Evolutionary conservation across 371 early-diverging fungal genomes (phyloP).

Genomic region (Mucor velutinosus): DNA sequence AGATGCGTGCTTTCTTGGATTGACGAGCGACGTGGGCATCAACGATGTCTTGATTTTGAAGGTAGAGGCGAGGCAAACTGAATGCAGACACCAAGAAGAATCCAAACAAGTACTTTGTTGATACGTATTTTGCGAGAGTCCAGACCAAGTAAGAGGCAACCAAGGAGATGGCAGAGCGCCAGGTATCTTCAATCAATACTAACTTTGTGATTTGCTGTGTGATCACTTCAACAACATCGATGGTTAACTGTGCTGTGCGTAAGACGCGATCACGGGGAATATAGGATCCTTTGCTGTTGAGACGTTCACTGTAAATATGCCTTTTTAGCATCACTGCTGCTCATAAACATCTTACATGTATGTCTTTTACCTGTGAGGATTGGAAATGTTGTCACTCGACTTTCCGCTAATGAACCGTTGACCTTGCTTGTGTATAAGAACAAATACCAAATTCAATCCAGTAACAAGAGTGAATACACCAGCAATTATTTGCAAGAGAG

Average conservation of each 20-base stretch:
- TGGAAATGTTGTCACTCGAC: slow-evolving; percentile 36
- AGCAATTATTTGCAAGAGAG: slow-evolving; percentile 55
- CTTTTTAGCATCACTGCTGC: neutral
- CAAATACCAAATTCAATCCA: slow-evolving; percentile 56
- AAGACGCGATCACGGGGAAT: slow-evolving; percentile 46
- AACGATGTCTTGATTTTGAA: slow-evolving; percentile 54
- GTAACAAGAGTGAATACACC: slow-evolving; percentile 53
- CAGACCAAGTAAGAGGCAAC: slow-evolving; percentile 53
- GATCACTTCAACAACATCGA: slow-evolving; percentile 52
- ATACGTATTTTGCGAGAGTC: slow-evolving; percentile 59
- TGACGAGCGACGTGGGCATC: slow-evolving; percentile 54
- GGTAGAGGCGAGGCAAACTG: slow-evolving; percentile 54
- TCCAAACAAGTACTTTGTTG: slow-evolving; percentile 57
- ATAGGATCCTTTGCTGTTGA: slow-evolving; percentile 30
- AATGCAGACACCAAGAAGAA: slow-evolving; percentile 51
- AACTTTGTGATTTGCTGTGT: slow-evolving; percentile 53
- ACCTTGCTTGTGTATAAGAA: slow-evolving; percentile 52
- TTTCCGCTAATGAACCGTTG: slow-evolving; percentile 44
- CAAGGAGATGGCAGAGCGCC: slow-evolving; percentile 50
- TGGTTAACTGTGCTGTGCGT: slow-evolving; percentile 37
- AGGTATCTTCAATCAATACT: slow-evolving; percentile 57
- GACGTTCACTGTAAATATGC: slow-evolving; percentile 26
- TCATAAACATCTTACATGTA: neutral
- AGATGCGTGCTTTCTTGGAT: slow-evolving; percentile 27
- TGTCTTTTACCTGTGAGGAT: slow-evolving; percentile 43